Conservation (phyloP, 345 rosid genomes). For the Capsella bursapastoris region DNA sequence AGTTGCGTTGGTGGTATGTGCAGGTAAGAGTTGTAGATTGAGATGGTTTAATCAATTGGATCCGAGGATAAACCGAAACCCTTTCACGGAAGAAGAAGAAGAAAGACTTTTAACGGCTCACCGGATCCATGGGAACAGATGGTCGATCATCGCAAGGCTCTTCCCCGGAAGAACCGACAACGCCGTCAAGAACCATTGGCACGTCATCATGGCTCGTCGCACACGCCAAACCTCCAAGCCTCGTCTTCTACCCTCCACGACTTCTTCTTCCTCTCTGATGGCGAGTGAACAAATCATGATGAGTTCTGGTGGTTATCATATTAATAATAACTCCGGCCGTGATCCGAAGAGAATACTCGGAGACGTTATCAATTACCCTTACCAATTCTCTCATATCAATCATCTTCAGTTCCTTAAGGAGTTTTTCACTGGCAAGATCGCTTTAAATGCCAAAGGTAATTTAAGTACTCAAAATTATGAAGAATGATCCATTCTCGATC, state of each 20-base stretch:
- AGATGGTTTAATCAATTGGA: constrained; percentile 97
- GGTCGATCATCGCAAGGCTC: constrained; percentile 83
- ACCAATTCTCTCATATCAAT: constrained; percentile 39
- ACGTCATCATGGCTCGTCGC: constrained; percentile 90
- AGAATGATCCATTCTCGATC: not conserved
- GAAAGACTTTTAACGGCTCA: constrained; percentile 80
- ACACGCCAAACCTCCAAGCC: constrained; percentile 44
- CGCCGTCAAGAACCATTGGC: constrained; percentile 99
- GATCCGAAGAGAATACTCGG: constrained; percentile 27
- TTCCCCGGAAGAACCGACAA: constrained; percentile 96
- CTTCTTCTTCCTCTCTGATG: constrained; percentile 30
- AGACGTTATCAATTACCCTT: constrained; percentile 23
- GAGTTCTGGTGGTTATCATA: constrained; percentile 20
- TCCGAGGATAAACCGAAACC: constrained; percentile 86
- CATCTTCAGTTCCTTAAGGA: constrained; percentile 43
- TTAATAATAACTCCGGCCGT: not conserved
- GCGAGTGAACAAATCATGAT: constrained; percentile 23
- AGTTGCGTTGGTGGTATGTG: constrained; percentile 2
- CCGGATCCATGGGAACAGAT: constrained; percentile 84
- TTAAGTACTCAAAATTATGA: not conserved
- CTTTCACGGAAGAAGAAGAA: constrained; percentile 93
- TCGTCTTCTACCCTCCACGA: constrained; percentile 23
- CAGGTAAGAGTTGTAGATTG: constrained; percentile 95
- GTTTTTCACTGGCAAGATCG: constrained; percentile 35
- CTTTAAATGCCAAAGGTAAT: constrained; percentile 38